phyloP scores from a whole-genome alignment of 2,329 filamentous ascomycete genomes.

The Lasiodiplodia sp. region DNA sequence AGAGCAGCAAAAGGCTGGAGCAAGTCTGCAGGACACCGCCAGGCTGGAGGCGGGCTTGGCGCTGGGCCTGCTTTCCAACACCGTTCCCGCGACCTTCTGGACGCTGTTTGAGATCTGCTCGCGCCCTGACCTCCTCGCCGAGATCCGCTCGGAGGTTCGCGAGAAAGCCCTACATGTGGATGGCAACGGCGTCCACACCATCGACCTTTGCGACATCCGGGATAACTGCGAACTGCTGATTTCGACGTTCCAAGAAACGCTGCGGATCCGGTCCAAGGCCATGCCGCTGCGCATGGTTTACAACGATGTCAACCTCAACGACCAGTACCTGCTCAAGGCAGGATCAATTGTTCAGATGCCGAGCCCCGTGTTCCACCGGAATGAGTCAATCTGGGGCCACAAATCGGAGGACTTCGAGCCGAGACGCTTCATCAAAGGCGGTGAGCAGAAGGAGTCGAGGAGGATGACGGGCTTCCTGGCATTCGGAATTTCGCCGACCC shows the following conservation, averaged over 20 bases:
- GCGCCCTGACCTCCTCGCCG: slow-evolving; percentile 38
- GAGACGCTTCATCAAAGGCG: slow-evolving; percentile 39
- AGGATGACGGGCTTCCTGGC: slow-evolving; percentile 42
- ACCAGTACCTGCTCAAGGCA: slow-evolving; percentile 48
- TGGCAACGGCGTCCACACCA: slow-evolving; percentile 29
- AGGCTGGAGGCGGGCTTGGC: slow-evolving; percentile 52
- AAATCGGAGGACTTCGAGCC: slow-evolving; percentile 44
- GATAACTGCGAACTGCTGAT: slow-evolving; percentile 48
- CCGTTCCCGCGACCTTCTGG: slow-evolving; percentile 52
- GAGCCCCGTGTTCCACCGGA: slow-evolving; percentile 41
- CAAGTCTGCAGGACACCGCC: slow-evolving; percentile 49
- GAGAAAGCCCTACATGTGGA: slow-evolving; percentile 5
- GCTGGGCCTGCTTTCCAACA: slow-evolving; percentile 53
- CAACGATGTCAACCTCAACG: slow-evolving; percentile 45
- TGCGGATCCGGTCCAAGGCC: slow-evolving; percentile 50
- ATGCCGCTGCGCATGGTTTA: slow-evolving; percentile 48
- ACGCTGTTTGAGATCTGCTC: slow-evolving; percentile 49
- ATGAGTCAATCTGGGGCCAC: slow-evolving; percentile 44
- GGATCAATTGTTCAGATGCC: slow-evolving; percentile 47
- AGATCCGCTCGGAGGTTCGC: slow-evolving; percentile 44
- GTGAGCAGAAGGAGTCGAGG: slow-evolving; percentile 22
- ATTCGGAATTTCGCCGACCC: slow-evolving; percentile 45
- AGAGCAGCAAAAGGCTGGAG: slow-evolving; percentile 39
- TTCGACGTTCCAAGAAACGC: slow-evolving; percentile 52
- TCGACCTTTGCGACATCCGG: slow-evolving; percentile 47